phyloP scores from a whole-genome alignment of 495 filamentous ascomycete genomes.

The Penicillium lagena region DNA sequence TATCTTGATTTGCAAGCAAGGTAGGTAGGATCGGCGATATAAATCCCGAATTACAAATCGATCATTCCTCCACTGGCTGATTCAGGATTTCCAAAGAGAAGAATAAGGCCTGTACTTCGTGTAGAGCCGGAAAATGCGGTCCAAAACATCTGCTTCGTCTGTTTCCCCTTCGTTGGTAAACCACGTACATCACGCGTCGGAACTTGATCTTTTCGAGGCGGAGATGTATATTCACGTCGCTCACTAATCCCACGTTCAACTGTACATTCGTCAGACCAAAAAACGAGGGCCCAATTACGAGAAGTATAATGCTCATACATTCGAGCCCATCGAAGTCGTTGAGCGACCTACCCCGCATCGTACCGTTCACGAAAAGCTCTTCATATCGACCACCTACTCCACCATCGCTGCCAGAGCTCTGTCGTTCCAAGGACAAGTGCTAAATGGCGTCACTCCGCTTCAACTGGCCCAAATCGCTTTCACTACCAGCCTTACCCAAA shows the following conservation, averaged over 20 bases:
- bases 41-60: neutral
- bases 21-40: conserved; percentile 3
- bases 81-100: neutral
- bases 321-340: neutral
- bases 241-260: conserved; percentile 4
- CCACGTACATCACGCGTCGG: neutral
- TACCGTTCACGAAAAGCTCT: too few species aligned
- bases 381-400: too few species aligned
- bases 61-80: neutral
- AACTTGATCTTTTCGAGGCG: neutral
- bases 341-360: too few species aligned
- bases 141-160: conserved; percentile 7
- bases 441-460: neutral
- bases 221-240: neutral
- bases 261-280: conserved; percentile 5
- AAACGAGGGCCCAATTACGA: conserved; percentile 1
- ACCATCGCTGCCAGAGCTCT: conserved; percentile 1
- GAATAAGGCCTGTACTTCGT: conserved; percentile 2
- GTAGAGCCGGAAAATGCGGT: conserved; percentile 7
- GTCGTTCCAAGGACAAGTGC: conserved; percentile 1
- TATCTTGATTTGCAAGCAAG: neutral
- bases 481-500: neutral
- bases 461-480: conserved; percentile 1
- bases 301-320: conserved; percentile 1
- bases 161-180: neutral